A percentile compares a stretch with the other conserved stretches of the same genome.
phyloP scores from a whole-genome alignment of 2,329 filamentous ascomycete genomes.

The Xylariales sp. region DNA sequence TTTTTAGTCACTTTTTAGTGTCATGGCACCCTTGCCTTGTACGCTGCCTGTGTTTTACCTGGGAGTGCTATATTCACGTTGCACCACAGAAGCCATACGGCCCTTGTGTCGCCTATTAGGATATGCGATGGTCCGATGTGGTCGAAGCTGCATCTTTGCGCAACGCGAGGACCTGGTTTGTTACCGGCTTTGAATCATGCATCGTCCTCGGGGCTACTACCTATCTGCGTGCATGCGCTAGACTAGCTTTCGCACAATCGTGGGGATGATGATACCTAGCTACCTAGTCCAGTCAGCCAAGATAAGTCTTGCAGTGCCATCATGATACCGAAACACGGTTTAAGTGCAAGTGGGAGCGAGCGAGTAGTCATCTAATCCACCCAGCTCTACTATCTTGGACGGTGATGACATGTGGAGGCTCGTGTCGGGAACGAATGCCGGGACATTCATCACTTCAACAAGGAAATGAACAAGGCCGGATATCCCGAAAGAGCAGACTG shows the following conservation, averaged over 20 bases:
- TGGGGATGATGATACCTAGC: background rate
- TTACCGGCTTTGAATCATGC: constrained; percentile 12
- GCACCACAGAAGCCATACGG: background rate
- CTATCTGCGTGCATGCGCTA: constrained; percentile 9
- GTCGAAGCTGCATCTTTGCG: constrained; percentile 17
- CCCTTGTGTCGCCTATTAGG: background rate
- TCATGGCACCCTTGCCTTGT: constrained; percentile 4
- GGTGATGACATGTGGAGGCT: constrained; percentile 8
- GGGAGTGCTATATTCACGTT: background rate
- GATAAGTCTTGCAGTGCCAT: constrained; percentile 2
- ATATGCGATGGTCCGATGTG: constrained; percentile 3
- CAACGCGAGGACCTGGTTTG: background rate
- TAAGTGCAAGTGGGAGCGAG: background rate
- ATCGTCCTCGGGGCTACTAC: constrained; percentile 6
- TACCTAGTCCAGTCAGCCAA: background rate
- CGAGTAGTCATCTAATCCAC: background rate
- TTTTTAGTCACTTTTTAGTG: constrained; percentile 1
- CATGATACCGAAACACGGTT: background rate
- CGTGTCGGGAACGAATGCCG: constrained; percentile 11
- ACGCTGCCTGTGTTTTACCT: background rate
- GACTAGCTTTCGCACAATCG: constrained; percentile 8
- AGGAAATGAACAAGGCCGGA: constrained; percentile 2
- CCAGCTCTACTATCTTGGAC: background rate
- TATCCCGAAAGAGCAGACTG: constrained; percentile 16
- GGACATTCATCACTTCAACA: background rate